A percentile compares a stretch with the other conserved stretches of the same genome.
Conservation (phyloP, 306 rosid genomes). For the Vigna nakashimae region DNA sequence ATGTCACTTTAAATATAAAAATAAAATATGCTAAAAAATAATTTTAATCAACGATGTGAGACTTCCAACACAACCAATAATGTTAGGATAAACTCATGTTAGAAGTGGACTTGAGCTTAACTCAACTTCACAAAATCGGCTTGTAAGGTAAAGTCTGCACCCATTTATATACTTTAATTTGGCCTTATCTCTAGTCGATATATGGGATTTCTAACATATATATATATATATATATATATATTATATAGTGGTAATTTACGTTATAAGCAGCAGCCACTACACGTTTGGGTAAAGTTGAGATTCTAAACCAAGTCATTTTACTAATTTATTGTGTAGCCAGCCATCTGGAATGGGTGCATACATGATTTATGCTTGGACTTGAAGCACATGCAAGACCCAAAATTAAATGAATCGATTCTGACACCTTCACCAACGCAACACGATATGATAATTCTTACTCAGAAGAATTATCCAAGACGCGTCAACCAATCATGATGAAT, state of each 20-base stretch:
- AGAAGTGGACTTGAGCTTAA: too few relatives aligned
- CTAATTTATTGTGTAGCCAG: not conserved
- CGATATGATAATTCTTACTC: not conserved
- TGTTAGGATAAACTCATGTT: too few relatives aligned
- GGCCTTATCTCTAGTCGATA: too few relatives aligned
- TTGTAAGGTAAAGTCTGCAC: too few relatives aligned
- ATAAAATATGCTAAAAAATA: too few relatives aligned
- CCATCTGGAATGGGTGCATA: not conserved
- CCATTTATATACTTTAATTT: too few relatives aligned
- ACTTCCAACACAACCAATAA: too few relatives aligned
- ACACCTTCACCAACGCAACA: conserved; percentile 22
- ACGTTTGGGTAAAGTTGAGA: not conserved
- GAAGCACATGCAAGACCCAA: conserved; percentile 42
- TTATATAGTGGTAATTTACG: not conserved
- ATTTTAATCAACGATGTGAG: too few relatives aligned
- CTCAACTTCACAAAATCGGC: too few relatives aligned
- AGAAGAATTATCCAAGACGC: conserved; percentile 8
- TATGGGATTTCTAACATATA: too few relatives aligned
- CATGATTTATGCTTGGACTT: conserved; percentile 33
- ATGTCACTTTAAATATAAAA: too few relatives aligned
- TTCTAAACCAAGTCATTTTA: not conserved
- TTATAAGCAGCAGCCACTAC: not conserved
- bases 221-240: too few relatives aligned
- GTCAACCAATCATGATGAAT: conserved; percentile 8
- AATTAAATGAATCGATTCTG: conserved; percentile 34